A percentile compares a stretch with the other conserved stretches of the same genome.
phyloP scores from a whole-genome alignment of 2,329 filamentous ascomycete genomes.

The Apiospora malaysiana region DNA sequence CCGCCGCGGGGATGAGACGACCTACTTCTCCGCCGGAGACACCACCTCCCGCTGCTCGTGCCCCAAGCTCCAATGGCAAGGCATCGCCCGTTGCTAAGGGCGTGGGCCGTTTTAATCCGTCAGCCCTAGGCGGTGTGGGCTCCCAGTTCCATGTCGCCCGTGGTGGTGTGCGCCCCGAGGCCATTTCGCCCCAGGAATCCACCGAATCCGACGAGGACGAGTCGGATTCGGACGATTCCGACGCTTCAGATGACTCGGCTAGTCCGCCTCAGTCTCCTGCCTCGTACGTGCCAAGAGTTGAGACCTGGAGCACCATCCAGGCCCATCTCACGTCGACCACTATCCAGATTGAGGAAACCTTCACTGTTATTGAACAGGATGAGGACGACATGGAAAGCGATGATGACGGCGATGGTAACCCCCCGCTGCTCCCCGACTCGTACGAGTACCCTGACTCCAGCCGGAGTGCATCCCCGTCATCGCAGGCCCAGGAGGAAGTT shows the following conservation, averaged over 20 bases:
- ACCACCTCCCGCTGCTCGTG: slow-evolving; percentile 41
- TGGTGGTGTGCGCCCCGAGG: slow-evolving; percentile 35
- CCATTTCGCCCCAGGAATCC: slow-evolving; percentile 40
- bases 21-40: slow-evolving; percentile 50
- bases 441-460: slow-evolving; percentile 15
- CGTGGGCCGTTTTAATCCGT: neutral
- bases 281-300: slow-evolving; percentile 29
- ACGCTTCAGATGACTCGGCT: slow-evolving; percentile 33
- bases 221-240: slow-evolving; percentile 19
- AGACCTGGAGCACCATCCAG: slow-evolving; percentile 25
- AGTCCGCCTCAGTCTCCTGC: slow-evolving; percentile 36
- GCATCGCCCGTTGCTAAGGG: neutral
- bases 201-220: slow-evolving; percentile 35
- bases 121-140: slow-evolving; percentile 35
- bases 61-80: slow-evolving; percentile 30
- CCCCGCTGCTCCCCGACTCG: slow-evolving; percentile 5
- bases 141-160: slow-evolving; percentile 38
- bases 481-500: neutral
- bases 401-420: neutral
- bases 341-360: slow-evolving; percentile 26
- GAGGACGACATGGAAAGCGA: slow-evolving; percentile 20
- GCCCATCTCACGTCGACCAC: slow-evolving; percentile 30
- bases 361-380: neutral
- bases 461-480: neutral
- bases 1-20: slow-evolving; percentile 30